Evolutionary conservation across 108 stramenopile genomes (phyloP), one percentile per base, ranked within the genome.

Genomic region (Nitzschia sp.): DNA sequence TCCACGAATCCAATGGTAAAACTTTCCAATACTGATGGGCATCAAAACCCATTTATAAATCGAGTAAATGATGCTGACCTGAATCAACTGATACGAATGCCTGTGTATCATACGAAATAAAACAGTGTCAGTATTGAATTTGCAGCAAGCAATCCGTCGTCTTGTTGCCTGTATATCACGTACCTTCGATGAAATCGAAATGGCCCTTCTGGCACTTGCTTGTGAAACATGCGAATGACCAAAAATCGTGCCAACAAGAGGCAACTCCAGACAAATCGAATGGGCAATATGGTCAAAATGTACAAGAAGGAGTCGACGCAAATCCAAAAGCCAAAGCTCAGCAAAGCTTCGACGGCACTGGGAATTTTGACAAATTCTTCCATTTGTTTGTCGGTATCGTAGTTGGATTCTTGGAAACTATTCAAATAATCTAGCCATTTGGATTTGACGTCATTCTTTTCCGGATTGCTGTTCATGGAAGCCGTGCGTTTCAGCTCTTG

Each of bases 1-100:
- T 19, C 95, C 96, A 32, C 98, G 83, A 67, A 99, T 98, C 94
- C 95, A 97, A 82, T 99, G 99, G 73, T 99, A 99, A 0, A 98
- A 80, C 11, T 89, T 82, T 17, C 93, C 91, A 51, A 99, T 92
- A 26, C 89, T 92, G 24, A 97, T 85, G 4, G 84, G 87, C 54
- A 79, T 77, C 45, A 98, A 82, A 3, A 89, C 78, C 47, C 68
- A 79, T 19, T 61, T 55, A 59, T 86, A 90, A 23, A 90, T 85
- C 29, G 90, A 69, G 57, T 71, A 80, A 17, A 97, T 78, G 29
- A 95, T 84, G 19, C 76, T 56, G 21, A 85, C 85, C 53, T 96
- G 90, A 67, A 98, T 75, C 51, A 97, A 27, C 58, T 96, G 94
- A 82, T 98, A 99, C 6, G 85, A 58, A 56, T 93, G 93, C 34